Base-by-base conservation (phyloP, 768 basidiomycete genomes). In the Butyriboletus loyo region DNA sequence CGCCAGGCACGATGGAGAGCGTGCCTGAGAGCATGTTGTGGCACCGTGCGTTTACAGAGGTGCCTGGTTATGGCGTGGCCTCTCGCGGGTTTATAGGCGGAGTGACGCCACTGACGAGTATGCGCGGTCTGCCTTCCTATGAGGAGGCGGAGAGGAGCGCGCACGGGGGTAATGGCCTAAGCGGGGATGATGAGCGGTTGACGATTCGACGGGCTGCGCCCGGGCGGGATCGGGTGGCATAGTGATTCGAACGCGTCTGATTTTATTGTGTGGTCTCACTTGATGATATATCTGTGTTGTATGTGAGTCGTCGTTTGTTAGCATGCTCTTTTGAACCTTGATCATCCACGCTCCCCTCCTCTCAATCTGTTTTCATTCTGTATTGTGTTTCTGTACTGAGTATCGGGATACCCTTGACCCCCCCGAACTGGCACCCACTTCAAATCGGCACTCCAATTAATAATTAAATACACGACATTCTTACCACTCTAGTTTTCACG, bases 61-160 rank as follows among this genome's bases (percentile, higher is more conserved):
- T 97, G 17, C 96, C 96, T 1, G 84, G 89, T 58, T 98, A 98
- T 68, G 79, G 79, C 19, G 78, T 90, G 41, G 92, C 95, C 3
- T 83, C 86, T 55, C 76, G 87, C 14, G 94, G 93, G 7, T 96
- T 95, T 70, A 77, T 95, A 25, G 94, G 94, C 7, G 93, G 94
- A 6, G 86, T 95, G n/a, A 85, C 88, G 10, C 93, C 96, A 15
- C 69, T 93, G 63, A 78, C 78, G 61, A 86, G 87, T 60, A 77
- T 86, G 74, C 76, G 74, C 25, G 92, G 89, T 7, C 65, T 96
- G 59, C 95, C 95, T 42, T 89, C 85, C 35, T 98, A 98, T 60
- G 92, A 91, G 59, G 92, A 92, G 64, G 81, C 81, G 11, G 63
- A 66, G 44, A 46, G 62, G 54, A 38, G 27, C 22, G 50, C 36